These are phyloP conservation scores for Elsinoe necatrix DNA, from an alignment of 2,329 filamentous ascomycete species.

Conservation along the genomic window DNA sequence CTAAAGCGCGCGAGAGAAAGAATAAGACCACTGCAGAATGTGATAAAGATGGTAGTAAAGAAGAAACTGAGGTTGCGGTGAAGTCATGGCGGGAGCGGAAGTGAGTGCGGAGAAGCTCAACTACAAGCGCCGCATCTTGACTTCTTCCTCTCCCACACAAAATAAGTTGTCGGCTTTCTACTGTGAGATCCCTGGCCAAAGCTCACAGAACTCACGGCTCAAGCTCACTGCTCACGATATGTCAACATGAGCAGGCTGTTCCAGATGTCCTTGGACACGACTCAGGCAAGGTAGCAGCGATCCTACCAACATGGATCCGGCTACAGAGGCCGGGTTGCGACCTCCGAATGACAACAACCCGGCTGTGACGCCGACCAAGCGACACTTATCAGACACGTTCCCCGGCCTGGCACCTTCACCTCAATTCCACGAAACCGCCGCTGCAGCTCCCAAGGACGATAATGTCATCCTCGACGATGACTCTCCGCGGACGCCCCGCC, in stretches of 20 bases:
- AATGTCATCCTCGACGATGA: slow-evolving; percentile 32
- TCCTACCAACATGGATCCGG: slow-evolving; percentile 14
- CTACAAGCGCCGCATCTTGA: background rate
- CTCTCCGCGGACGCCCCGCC: slow-evolving; percentile 54
- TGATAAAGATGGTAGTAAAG: no score
- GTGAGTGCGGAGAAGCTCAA: background rate
- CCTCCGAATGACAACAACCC: slow-evolving; percentile 1
- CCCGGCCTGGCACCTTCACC: slow-evolving; percentile 36
- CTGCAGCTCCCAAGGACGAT: slow-evolving; percentile 36
- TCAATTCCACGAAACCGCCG: slow-evolving; percentile 34
- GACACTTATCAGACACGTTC: slow-evolving; percentile 4
- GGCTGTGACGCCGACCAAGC: slow-evolving; percentile 13
- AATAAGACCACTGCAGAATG: no score
- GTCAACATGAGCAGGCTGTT: background rate
- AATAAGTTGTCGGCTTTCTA: no score
- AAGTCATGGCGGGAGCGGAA: background rate
- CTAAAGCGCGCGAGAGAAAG: no score
- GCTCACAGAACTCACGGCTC: background rate
- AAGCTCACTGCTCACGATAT: background rate
- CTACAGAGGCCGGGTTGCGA: slow-evolving; percentile 4
- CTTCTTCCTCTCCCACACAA: background rate
- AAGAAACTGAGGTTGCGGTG: background rate
- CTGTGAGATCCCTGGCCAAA: no score
- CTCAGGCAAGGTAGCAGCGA: background rate
- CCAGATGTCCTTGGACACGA: background rate